Conservation (phyloP, 352 stramenopile genomes). For the Globisporangium mamillatum region DNA sequence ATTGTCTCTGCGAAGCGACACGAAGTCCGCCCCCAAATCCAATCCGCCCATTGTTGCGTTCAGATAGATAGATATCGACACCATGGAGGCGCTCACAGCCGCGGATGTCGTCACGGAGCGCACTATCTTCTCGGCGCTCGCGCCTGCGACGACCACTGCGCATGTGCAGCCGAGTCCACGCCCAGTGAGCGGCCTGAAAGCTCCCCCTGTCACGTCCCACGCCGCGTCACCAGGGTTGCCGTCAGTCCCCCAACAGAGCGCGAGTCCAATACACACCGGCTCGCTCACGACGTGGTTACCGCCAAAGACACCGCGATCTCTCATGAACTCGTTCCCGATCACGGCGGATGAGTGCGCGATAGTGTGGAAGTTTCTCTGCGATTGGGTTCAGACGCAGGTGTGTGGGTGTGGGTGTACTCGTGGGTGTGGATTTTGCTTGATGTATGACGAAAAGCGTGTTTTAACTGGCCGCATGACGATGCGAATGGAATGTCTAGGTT, state of each 20-base stretch:
- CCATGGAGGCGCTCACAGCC: conserved; percentile 1
- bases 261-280: not conserved
- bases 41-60: too few species aligned
- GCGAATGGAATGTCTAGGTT: conserved; percentile 28
- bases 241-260: not conserved
- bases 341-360: conserved; percentile 42
- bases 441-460: not conserved
- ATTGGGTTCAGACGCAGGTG: conserved; percentile 72
- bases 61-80: not conserved
- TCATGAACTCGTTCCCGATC: conserved; percentile 50
- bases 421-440: not conserved
- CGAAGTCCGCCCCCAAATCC: too few species aligned
- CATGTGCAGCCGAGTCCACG: not conserved
- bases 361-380: conserved; percentile 68
- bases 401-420: conserved; percentile 15
- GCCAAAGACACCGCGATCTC: conserved; percentile 46
- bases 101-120: conserved; percentile 35
- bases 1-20: not conserved
- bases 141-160: conserved; percentile 2
- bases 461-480: not conserved
- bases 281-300: conserved; percentile 15
- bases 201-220: not conserved
- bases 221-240: not conserved
- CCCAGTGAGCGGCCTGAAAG: not conserved
- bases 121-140: conserved; percentile 41